A percentile compares a stretch with the other conserved stretches of the same genome.
Evolutionary conservation across 257 asterid genomes (phyloP).

Genomic region (Nicotiana noctiflora): DNA sequence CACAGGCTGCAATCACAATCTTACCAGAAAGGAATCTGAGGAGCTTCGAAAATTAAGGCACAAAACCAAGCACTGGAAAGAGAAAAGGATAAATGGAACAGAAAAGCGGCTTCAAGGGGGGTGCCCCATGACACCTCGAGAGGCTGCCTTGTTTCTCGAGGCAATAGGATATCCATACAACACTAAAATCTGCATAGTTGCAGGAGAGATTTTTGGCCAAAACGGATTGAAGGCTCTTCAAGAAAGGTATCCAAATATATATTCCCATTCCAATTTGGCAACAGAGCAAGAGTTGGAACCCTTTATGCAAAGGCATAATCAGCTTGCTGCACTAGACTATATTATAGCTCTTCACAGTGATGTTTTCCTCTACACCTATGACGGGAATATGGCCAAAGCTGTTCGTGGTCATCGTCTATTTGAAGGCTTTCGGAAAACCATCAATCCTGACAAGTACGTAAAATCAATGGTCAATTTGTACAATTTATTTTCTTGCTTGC

Average conservation of each 20-base stretch:
- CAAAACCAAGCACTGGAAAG: constrained; percentile 31
- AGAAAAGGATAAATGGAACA: constrained; percentile 32
- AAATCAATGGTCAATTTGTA: not conserved
- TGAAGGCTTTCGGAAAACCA: constrained; percentile 31
- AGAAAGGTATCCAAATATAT: constrained; percentile 27
- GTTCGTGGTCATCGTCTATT: constrained; percentile 38
- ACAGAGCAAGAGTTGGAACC: constrained; percentile 28
- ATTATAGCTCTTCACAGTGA: constrained; percentile 29
- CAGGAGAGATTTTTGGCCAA: constrained; percentile 26
- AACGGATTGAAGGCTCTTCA: constrained; percentile 16
- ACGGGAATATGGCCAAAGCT: constrained; percentile 42
- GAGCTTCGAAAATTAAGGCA: constrained; percentile 26
- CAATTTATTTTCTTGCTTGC: not conserved
- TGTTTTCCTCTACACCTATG: constrained; percentile 33
- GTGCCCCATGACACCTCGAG: constrained; percentile 44
- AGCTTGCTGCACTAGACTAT: constrained; percentile 41
- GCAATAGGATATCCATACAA: constrained; percentile 29
- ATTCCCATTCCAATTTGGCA: constrained; percentile 29
- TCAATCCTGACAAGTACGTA: constrained; percentile 32
- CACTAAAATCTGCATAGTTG: constrained; percentile 29
- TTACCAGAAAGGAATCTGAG: constrained; percentile 16
- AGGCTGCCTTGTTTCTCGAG: constrained; percentile 34
- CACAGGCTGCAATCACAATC: constrained; percentile 43
- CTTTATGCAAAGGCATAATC: constrained; percentile 16
- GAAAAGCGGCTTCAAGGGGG: constrained; percentile 20